These are phyloP conservation scores for Acanthamoeba healyi DNA, from an alignment of 208 protist genomes.

Conservation along the genomic window DNA sequence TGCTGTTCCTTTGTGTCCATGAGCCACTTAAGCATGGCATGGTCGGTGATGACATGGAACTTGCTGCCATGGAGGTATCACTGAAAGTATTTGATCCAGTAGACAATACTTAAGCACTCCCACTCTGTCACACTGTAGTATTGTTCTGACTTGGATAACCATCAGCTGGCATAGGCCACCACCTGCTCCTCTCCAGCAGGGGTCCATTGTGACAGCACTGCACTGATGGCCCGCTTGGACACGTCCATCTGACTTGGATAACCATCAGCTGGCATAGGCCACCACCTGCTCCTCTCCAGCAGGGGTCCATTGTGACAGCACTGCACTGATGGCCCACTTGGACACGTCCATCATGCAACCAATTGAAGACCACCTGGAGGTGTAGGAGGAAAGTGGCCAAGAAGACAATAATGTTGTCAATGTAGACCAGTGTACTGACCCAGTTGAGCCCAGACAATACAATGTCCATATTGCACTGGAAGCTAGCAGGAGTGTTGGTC, in stretches of 20 bases:
- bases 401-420: constrained; percentile 74
- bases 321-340: not conserved
- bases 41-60: constrained; percentile 1
- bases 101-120: constrained; percentile 8
- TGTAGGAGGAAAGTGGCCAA: constrained; percentile 31
- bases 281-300: not conserved
- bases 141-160: not conserved
- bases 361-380: constrained; percentile 54
- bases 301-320: not conserved
- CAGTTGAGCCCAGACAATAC: constrained; percentile 11
- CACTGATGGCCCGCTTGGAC: not conserved
- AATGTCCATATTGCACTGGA: constrained; percentile 54
- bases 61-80: not conserved
- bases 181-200: not conserved
- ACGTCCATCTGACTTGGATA: not conserved
- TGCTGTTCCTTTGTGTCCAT: not conserved
- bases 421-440: not conserved
- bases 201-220: not conserved
- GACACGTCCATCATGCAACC: not conserved
- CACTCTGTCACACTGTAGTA: not conserved
- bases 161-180: not conserved
- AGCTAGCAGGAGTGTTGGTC: constrained; percentile 66
- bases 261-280: not conserved
- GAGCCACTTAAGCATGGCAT: not conserved
- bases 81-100: constrained; percentile 4